phyloP scores from a whole-genome alignment of 441 rosid genomes.

The Gossypium aridum region DNA sequence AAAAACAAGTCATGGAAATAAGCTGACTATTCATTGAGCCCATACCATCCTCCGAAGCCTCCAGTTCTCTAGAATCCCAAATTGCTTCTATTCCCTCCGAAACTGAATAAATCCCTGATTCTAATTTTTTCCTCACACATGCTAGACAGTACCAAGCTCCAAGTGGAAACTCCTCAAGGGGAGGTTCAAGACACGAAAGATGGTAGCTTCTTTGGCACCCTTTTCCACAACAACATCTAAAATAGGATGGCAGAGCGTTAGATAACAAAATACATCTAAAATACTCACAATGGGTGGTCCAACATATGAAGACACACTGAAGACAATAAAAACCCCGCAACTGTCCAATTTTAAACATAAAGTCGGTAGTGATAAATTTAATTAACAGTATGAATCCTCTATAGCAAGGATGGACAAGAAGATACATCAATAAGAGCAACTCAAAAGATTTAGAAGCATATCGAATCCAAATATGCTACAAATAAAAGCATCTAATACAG shows the following conservation, averaged over 20 bases:
- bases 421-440: neutral
- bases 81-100: slow-evolving; percentile 31
- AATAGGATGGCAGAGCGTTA: slow-evolving; percentile 9
- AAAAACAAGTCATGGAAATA: neutral
- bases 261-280: neutral
- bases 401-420: neutral
- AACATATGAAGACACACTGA: slow-evolving; percentile 1
- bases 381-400: slow-evolving; percentile 1
- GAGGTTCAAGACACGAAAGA: slow-evolving; percentile 42
- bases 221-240: slow-evolving; percentile 54
- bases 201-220: slow-evolving; percentile 51
- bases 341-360: neutral
- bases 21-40: neutral
- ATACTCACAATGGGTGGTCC: slow-evolving; percentile 1
- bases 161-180: slow-evolving; percentile 19
- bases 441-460: neutral
- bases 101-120: slow-evolving; percentile 22
- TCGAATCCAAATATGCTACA: neutral
- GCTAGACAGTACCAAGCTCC: slow-evolving; percentile 30
- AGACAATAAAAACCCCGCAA: neutral
- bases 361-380: neutral
- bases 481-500: neutral
- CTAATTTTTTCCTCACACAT: slow-evolving; percentile 25
- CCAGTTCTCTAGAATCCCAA: slow-evolving; percentile 25
- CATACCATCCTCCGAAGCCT: slow-evolving; percentile 24